Evolutionary conservation across 257 asterid genomes (phyloP), one percentile per base, ranked within the genome.

Genomic region (Solanum medicagineum): DNA sequence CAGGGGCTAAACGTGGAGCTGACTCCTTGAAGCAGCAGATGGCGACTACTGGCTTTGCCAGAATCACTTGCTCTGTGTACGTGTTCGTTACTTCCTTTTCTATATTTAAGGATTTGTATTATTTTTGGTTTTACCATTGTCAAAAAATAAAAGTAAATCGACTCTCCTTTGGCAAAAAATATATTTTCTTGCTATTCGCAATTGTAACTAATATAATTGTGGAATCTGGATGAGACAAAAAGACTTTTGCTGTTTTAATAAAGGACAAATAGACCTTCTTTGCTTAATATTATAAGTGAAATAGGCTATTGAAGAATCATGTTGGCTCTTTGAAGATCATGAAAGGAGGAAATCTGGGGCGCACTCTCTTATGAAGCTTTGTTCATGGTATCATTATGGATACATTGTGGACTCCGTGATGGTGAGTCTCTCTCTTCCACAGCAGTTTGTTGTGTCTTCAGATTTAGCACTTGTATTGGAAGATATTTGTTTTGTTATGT

Each of bases 311-410:
- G 95, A 94, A 83, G 95, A 94, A 81, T 87, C 92, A 53, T 95
- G 98, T 86, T 97, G 99, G 99, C 74, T 95, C 86, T 89, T 88
- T 87, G 94, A 91, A 93, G 98, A 94, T 68, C 93, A 89, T 9
- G 92, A 92, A 57, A 98, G 99, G 84, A 87, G 82, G 73, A 93
- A 90, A 86, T 98, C 89, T 40, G 98, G 99, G 84, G 98, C 98
- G 0, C 91, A 95, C 88, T 87, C 98, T 77, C 93, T 95, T 77
- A 47, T 85, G 4, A 97, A 94, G 89, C 97, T 97, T 70, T 85
- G 91, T 88, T 90, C 98, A 15, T 97, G 98, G 98, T 87, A 87
- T 90, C 94, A 93, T 86, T 89, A 87, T 88, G 98, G 96, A 81
- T 92, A 92, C 84, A 87, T 95, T 73, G 84, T 84, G 53, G 90